These are phyloP conservation scores for Haberlea rhodopensis DNA, from an alignment of 257 asterid genomes.

Conservation along the genomic window DNA sequence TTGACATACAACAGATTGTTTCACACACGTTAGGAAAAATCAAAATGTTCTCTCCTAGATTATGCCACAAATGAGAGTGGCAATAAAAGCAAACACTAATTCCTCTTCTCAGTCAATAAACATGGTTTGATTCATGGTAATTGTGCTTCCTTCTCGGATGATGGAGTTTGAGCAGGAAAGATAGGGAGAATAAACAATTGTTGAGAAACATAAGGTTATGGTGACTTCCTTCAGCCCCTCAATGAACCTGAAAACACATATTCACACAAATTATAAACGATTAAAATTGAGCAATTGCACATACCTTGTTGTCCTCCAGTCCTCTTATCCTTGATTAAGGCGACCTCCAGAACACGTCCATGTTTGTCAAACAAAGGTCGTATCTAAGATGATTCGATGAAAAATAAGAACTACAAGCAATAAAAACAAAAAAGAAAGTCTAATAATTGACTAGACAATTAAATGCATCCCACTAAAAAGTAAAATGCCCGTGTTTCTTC, in stretches of 20 bases:
- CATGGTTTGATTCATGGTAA: conserved; percentile 39
- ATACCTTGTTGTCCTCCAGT: conserved; percentile 98
- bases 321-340: conserved; percentile 86
- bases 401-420: conserved; percentile 5
- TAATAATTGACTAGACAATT: conserved; percentile 9
- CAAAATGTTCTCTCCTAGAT: conserved; percentile 27
- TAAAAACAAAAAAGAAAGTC: background rate
- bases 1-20: conserved; percentile 26
- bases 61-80: conserved; percentile 33
- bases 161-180: conserved; percentile 54
- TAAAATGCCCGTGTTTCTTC: conserved; percentile 18
- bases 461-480: background rate
- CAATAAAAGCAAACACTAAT: conserved; percentile 26
- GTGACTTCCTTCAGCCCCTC: conserved; percentile 74
- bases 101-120: conserved; percentile 35
- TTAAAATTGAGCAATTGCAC: conserved; percentile 29
- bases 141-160: conserved; percentile 67
- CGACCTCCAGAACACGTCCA: conserved; percentile 85
- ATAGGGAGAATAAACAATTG: conserved; percentile 57
- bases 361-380: conserved; percentile 83
- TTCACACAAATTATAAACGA: conserved; percentile 27
- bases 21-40: conserved; percentile 24
- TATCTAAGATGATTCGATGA: conserved; percentile 48
- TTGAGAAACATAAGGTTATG: conserved; percentile 58
- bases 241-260: conserved; percentile 77